A percentile compares a stretch with the other conserved stretches of the same genome.
phyloP scores from a whole-genome alignment of 2,329 filamentous ascomycete species.

The Fusarium tjaetaba region DNA sequence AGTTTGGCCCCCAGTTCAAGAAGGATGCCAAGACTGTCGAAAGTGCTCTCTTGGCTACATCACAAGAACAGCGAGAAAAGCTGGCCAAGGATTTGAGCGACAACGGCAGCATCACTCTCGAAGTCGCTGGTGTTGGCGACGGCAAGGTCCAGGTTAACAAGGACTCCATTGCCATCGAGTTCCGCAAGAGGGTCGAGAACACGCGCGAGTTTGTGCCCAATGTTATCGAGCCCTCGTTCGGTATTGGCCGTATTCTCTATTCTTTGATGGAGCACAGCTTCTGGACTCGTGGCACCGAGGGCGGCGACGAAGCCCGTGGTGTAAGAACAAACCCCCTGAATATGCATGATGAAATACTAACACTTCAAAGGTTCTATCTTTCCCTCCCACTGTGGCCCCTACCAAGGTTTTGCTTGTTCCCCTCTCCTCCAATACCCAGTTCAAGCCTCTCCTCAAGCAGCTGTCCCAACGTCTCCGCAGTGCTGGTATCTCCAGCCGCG shows the following conservation, averaged over 20 bases:
- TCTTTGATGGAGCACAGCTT: slow-evolving; percentile 93
- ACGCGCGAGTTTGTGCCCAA: slow-evolving; percentile 93
- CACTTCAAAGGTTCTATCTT: slow-evolving; percentile 59
- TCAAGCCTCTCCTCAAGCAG: slow-evolving; percentile 78
- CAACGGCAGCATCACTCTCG: slow-evolving; percentile 78
- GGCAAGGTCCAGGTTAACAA: slow-evolving; percentile 83
- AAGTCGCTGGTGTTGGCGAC: slow-evolving; percentile 72
- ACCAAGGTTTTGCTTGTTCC: slow-evolving; percentile 95
- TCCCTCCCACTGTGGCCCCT: slow-evolving; percentile 77
- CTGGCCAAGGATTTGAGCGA: slow-evolving; percentile 78
- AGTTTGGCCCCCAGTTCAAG: slow-evolving; percentile 94
- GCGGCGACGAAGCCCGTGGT: slow-evolving; percentile 79
- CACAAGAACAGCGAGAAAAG: slow-evolving; percentile 84
- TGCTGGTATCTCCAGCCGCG: slow-evolving; percentile 80
- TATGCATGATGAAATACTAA: slow-evolving; percentile 23
- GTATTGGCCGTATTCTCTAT: slow-evolving; percentile 95
- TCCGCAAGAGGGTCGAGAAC: slow-evolving; percentile 83
- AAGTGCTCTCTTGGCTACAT: slow-evolving; percentile 76
- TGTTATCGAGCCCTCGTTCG: slow-evolving; percentile 96
- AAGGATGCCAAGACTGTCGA: slow-evolving; percentile 91
- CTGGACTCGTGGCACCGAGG: slow-evolving; percentile 78
- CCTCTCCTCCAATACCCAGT: slow-evolving; percentile 81
- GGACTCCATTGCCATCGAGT: slow-evolving; percentile 85
- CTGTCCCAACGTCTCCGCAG: slow-evolving; percentile 81
- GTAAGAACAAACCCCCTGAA: slow-evolving; percentile 69